phyloP scores from a whole-genome alignment of 345 rosid species.

The Syzygium aqueum region DNA sequence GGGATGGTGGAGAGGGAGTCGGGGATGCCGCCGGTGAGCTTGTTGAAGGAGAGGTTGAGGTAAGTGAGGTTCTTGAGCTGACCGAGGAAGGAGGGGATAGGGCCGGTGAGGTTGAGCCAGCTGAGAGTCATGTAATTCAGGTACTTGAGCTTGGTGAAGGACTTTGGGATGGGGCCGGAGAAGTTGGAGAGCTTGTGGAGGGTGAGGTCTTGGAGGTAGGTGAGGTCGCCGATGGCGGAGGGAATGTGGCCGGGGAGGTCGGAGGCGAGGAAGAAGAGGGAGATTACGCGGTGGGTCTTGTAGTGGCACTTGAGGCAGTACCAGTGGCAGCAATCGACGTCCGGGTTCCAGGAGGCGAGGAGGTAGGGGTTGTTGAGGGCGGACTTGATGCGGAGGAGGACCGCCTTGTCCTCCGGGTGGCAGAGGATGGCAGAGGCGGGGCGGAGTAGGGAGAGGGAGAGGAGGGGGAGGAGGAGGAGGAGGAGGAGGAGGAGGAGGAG shows the following conservation, averaged over 20 bases:
- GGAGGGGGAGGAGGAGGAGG: background rate
- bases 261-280: background rate
- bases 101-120: slow-evolving; percentile 5
- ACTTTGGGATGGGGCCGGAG: slow-evolving; percentile 7
- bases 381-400: slow-evolving; percentile 3
- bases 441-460: background rate
- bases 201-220: background rate
- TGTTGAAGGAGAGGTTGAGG: background rate
- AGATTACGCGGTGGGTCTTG: slow-evolving; percentile 4
- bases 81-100: slow-evolving; percentile 3
- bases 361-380: background rate
- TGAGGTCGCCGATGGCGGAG: slow-evolving; percentile 1
- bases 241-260: background rate
- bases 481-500: background rate
- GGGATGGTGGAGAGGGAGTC: background rate
- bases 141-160: background rate
- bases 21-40: slow-evolving; percentile 1
- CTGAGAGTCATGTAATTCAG: background rate
- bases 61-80: slow-evolving; percentile 2
- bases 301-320: slow-evolving; percentile 4
- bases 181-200: slow-evolving; percentile 3
- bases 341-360: slow-evolving; percentile 3
- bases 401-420: slow-evolving; percentile 1
- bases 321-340: slow-evolving; percentile 8
- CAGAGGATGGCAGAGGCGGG: background rate